phyloP scores from a whole-genome alignment of 164 flowering plant genomes.

The Stephania japonica region DNA sequence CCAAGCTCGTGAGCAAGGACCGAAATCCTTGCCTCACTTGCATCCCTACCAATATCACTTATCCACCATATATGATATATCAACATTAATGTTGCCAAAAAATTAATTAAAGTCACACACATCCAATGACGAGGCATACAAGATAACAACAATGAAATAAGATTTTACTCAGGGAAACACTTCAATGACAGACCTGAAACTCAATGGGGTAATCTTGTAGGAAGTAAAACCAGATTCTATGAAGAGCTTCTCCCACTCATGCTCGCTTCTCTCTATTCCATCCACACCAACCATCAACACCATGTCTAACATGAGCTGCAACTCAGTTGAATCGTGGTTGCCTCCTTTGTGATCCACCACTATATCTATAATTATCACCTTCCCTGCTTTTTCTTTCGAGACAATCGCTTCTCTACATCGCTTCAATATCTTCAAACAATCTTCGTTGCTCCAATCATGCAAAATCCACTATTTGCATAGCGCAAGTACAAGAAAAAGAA shows the following conservation, averaged over 20 bases:
- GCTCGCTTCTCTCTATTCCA: conserved; percentile 2
- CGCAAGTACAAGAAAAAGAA: conserved; percentile 8
- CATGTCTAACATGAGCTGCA: not conserved
- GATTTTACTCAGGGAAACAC: not conserved
- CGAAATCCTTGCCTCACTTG: too few relatives aligned
- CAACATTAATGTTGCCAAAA: too few relatives aligned
- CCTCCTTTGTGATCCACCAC: conserved; percentile 21
- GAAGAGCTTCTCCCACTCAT: not conserved
- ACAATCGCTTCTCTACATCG: conserved; percentile 8
- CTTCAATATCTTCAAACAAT: too few relatives aligned
- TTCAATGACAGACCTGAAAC: not conserved
- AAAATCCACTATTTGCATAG: too few relatives aligned
- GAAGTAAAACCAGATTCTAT: not conserved
- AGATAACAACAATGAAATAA: not conserved
- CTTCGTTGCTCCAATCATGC: too few relatives aligned
- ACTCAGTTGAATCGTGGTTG: conserved; percentile 8
- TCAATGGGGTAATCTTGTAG: not conserved
- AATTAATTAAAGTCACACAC: too few relatives aligned
- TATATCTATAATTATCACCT: conserved; percentile 32
- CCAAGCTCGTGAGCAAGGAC: too few relatives aligned
- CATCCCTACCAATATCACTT: too few relatives aligned
- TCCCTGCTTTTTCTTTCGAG: conserved; percentile 16
- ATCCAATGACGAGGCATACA: too few relatives aligned
- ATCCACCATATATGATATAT: too few relatives aligned
- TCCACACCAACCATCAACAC: not conserved